Base-by-base conservation (phyloP, 441 rosid species). In the California macrophylla region DNA sequence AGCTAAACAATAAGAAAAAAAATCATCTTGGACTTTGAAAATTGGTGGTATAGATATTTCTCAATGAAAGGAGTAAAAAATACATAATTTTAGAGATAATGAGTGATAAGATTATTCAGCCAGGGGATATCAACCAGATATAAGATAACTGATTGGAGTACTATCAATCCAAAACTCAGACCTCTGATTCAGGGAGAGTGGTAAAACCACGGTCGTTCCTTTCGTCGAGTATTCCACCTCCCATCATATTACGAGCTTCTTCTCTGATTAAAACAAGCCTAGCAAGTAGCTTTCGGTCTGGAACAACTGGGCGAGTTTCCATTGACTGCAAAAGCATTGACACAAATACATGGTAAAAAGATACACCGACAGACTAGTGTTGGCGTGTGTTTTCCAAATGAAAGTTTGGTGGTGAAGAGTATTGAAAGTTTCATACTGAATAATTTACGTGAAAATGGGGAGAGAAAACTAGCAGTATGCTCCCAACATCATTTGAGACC, bases 211-310 rank as follows among this genome's bases (percentile, higher is more conserved):
- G 90, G 78, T 91, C 96, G 83, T 90, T 94, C 83, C 98, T 86
- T 78, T 90, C 97, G 78, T 94, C 98, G 67, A 91, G 83, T 70
- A 94, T 85, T 80, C 98, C 97, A 71, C 96, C 98, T 65, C 97
- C 96, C 97, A 90, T 94, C 98, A 92, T 87, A 75, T 87, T 82
- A 68, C 98, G 79, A 13, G 97, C 97, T 83, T 94, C 99, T 81
- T 94, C 97, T 85, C 99, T 86, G 68, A 92, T 87, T 78, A 92
- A 82, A 72, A 94, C 94, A 61, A 90, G 92, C 83, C 97, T 85
- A 45, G 93, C 96, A 73, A 94, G 96, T 71, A 92, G 83, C 72
- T 90, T 89, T 66, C 96, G 72, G 80, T 92, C 99, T 4, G 92
- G 99, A 77, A 94, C 82, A 69, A 81, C 84, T 8, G 90, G 87